Conservation (phyloP, 2,329 filamentous ascomycete genomes). For the Tolypocladium inflatum region DNA sequence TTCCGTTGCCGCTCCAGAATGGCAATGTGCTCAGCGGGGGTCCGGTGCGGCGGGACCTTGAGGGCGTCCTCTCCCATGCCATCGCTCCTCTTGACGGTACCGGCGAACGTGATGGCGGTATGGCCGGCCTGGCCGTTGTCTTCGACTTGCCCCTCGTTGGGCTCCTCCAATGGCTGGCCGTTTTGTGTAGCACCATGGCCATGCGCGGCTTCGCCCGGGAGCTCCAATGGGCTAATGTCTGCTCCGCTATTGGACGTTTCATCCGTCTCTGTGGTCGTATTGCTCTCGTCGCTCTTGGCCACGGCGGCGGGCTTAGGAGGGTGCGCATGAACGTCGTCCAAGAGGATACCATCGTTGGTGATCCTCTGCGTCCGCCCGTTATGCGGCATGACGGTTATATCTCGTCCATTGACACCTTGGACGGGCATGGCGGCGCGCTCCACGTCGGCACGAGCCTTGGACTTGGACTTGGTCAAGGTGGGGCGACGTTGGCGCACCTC, state of each 20-base stretch:
- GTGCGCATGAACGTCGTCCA: conserved; percentile 29
- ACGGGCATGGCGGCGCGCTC: conserved; percentile 33
- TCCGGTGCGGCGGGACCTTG: conserved; percentile 39
- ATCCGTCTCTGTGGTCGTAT: conserved; percentile 19
- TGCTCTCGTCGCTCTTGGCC: conserved; percentile 27
- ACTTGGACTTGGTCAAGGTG: conserved; percentile 52
- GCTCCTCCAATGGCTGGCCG: background rate
- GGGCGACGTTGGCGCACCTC: conserved; percentile 60
- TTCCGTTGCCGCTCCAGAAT: conserved; percentile 80
- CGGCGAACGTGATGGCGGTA: conserved; percentile 54
- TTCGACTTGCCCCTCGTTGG: background rate
- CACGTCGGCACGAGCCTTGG: conserved; percentile 34
- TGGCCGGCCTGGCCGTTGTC: conserved; percentile 6
- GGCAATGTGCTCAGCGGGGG: conserved; percentile 73
- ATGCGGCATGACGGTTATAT: conserved; percentile 57
- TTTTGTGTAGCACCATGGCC: background rate
- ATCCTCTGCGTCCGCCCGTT: conserved; percentile 45
- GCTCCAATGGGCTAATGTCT: conserved; percentile 2
- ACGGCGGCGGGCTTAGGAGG: conserved; percentile 9
- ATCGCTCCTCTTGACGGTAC: conserved; percentile 53
- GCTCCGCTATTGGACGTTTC: conserved; percentile 12
- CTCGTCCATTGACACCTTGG: conserved; percentile 53
- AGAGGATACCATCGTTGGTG: conserved; percentile 51
- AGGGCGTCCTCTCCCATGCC: conserved; percentile 37
- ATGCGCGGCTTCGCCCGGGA: background rate